phyloP scores from a whole-genome alignment of 2,329 filamentous ascomycete genomes.

The Calonectria naviculata region DNA sequence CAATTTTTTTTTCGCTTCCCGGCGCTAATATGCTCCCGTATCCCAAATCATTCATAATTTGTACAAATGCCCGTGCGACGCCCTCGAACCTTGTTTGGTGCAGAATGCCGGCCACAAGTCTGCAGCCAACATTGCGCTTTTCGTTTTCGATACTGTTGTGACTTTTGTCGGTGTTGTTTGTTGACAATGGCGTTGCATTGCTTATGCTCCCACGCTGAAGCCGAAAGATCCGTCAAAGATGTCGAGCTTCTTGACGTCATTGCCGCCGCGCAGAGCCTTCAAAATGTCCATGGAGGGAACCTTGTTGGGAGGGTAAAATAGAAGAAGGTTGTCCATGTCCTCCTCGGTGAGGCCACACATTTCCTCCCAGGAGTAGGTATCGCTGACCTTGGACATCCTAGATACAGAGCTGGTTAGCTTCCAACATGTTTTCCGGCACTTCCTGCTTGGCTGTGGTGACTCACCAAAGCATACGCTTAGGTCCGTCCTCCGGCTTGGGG shows the following conservation, averaged over 20 bases:
- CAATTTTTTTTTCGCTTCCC: slow-evolving; percentile 22
- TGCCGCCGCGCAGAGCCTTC: slow-evolving; percentile 63
- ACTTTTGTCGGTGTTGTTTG: background rate
- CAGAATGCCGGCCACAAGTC: background rate
- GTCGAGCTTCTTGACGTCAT: slow-evolving; percentile 58
- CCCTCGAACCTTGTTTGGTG: slow-evolving; percentile 11
- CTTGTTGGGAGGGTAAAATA: slow-evolving; percentile 72
- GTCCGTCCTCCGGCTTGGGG: slow-evolving; percentile 77
- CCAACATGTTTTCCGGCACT: no score
- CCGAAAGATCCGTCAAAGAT: slow-evolving; percentile 70
- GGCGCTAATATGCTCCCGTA: slow-evolving; percentile 34
- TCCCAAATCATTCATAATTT: slow-evolving; percentile 34
- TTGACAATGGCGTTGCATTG: background rate
- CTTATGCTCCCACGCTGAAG: slow-evolving; percentile 62
- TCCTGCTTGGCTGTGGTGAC: slow-evolving; percentile 43
- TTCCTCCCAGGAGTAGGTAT: slow-evolving; percentile 86
- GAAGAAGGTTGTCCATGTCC: slow-evolving; percentile 86
- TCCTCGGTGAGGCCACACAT: slow-evolving; percentile 84
- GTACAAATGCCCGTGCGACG: slow-evolving; percentile 29
- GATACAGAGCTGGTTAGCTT: slow-evolving; percentile 12
- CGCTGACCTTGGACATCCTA: slow-evolving; percentile 94
- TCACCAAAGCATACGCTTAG: slow-evolving; percentile 91
- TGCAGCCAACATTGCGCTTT: background rate
- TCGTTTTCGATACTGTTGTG: background rate
- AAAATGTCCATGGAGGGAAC: slow-evolving; percentile 68